Base-by-base conservation (phyloP, 495 filamentous ascomycete species). In the Talaromyces trachyspermus region DNA sequence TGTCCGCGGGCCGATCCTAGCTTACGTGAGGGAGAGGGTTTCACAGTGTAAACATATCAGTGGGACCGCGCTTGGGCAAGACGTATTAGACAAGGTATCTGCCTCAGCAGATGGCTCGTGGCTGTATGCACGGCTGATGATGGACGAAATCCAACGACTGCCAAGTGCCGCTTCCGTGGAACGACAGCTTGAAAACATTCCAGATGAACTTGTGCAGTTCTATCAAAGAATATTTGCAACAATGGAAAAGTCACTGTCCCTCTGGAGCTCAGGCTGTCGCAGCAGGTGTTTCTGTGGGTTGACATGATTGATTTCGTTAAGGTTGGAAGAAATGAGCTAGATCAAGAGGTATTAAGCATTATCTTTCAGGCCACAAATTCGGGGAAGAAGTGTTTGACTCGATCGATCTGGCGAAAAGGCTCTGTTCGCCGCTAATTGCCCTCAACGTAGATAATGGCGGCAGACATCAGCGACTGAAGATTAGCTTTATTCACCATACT, bases 41-140 rank as follows among this genome's bases (percentile, higher is more conserved):
- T 27, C n/a, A 5, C 40, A 2, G 30, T 32, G 15, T 23, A 50
- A 43, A 14, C 24, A 18, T n/a, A 51, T 36, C 50, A 37, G 19
- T 27, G 41, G 8, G 14, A 18, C 2, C 5, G 22, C 37, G 23
- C 22, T 30, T 25, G 41, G 22, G 12, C 15, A 12, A 9, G 11
- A 10, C 20, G 39, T 6, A 30, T 37, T 49, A 14, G n/a, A 22
- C 18, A 18, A 39, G 2, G 36, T 39, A 8, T 1, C 2, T 1
- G 17, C n/a, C 14, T 32, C 41, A n/a, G 53, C 58, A 0, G 45
- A 53, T 19, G 55, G 58, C 15, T 52, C 60, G 18, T 62, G 59
- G 59, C 58, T 62, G 9, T 62, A 61, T 40, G 58, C 58, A 17
- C 49, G 55, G 17, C 46, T 62, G 8, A 58, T 61, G 54, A 53